Evolutionary conservation across 2,329 filamentous ascomycete genomes (phyloP).

Genomic region (Neoarthrinium moseri): DNA sequence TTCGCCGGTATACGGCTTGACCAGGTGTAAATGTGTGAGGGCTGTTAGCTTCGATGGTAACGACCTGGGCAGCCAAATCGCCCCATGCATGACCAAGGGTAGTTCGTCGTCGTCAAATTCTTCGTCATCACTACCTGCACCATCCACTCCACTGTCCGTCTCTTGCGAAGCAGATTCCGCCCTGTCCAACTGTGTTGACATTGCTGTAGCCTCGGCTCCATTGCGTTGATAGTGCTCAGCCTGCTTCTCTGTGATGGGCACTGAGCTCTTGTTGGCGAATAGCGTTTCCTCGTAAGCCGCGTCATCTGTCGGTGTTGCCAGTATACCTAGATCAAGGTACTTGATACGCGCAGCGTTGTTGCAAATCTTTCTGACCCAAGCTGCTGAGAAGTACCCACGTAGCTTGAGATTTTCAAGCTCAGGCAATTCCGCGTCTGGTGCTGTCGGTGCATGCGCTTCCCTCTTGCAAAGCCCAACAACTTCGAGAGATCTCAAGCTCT

Average conservation of each 20-base stretch:
- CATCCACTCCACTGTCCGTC: too few relatives aligned
- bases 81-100: not conserved
- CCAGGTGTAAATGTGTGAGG: conserved; percentile 10
- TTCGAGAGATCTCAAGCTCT: conserved; percentile 7
- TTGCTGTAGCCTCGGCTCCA: not conserved
- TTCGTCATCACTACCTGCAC: not conserved
- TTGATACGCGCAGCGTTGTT: conserved; percentile 3
- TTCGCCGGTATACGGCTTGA: conserved; percentile 3
- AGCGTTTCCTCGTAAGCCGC: not conserved
- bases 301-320: conserved; percentile 5
- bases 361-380: conserved; percentile 3
- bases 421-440: not conserved
- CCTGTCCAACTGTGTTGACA: too few relatives aligned
- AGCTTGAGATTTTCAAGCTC: conserved; percentile 4
- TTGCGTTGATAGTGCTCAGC: not conserved
- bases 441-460: not conserved
- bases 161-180: too few relatives aligned
- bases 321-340: conserved; percentile 4
- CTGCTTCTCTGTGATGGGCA: not conserved
- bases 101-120: not conserved
- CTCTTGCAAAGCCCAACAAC: not conserved
- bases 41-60: not conserved
- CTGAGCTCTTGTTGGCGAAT: not conserved
- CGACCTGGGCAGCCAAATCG: conserved; percentile 4
- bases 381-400: conserved; percentile 8